phyloP scores from a whole-genome alignment of 192 early-diverging fungal genomes.

The Irineochytrium annulatum region DNA sequence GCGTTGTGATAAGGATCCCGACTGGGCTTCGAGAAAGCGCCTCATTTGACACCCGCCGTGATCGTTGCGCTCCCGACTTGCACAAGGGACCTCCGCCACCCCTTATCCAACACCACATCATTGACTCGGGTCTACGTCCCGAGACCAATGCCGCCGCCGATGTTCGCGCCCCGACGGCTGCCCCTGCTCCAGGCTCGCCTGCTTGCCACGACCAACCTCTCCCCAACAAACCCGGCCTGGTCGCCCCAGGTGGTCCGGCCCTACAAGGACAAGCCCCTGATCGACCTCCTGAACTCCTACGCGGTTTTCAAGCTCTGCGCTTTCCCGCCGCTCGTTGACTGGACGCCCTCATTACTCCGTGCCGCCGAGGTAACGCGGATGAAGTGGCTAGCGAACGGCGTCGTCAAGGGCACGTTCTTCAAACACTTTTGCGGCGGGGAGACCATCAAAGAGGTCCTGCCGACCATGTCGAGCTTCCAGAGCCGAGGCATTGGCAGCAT shows the following conservation, averaged over 20 bases:
- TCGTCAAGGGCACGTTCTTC: constrained; percentile 83
- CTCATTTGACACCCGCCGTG: too few relatives aligned
- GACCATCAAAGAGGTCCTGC: constrained; percentile 74
- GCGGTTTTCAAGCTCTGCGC: constrained; percentile 71
- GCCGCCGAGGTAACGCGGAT: constrained; percentile 42
- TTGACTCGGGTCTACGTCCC: too few relatives aligned
- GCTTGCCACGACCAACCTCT: too few relatives aligned
- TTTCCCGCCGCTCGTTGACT: constrained; percentile 56
- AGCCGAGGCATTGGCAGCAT: constrained; percentile 71
- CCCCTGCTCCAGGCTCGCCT: too few relatives aligned
- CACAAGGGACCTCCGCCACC: too few relatives aligned
- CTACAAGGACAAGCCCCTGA: constrained; percentile 50
- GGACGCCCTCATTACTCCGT: constrained; percentile 53
- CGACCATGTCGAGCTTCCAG: constrained; percentile 69
- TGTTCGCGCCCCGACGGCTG: too few relatives aligned
- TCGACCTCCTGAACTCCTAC: constrained; percentile 58
- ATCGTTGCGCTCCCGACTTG: too few relatives aligned
- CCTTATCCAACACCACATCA: too few relatives aligned
- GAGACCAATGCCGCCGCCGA: too few relatives aligned
- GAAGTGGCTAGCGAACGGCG: constrained; percentile 20
- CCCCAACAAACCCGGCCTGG: constrained; percentile 10
- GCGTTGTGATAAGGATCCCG: too few relatives aligned
- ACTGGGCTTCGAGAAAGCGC: too few relatives aligned
- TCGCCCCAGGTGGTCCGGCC: constrained; percentile 25
- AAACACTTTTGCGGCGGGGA: constrained; percentile 90